Base-by-base conservation (phyloP, 768 basidiomycete species). In the Amanita phalloides region DNA sequence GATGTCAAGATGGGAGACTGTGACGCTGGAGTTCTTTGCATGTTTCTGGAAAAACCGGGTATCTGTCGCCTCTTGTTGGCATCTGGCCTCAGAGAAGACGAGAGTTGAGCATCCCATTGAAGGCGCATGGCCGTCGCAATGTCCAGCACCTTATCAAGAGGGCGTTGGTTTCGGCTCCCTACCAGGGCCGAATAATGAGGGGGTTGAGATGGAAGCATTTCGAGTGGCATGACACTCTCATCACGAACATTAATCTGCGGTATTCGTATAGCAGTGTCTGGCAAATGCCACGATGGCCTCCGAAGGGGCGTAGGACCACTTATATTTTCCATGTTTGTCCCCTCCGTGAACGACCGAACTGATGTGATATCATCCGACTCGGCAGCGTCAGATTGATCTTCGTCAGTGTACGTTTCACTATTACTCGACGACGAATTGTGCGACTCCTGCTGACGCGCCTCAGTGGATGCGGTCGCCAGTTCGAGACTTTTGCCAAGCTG, bases 291-390 rank as follows among this genome's bases (percentile, higher is more conserved):
- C 7, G 76, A 75, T 3, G 76, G 73, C n/a, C 75, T 63, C 13
- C 76, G 69, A 48, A 64, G 58, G 4, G 64, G 60, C n/a, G 66
- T 65, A 6, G 62, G 51, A 36, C 60, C 63, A 54, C 43, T 56
- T 7, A 57, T 45, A 11, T 3, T 13, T 36, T 2, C 35, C 3
- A 61, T 54, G 25, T 43, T 50, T 6, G 71, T 65, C 7, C 73
- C 78, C 60, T 84, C 83, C 0, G 78, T 78, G 56, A 73, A 83
- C 0, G 84, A 86, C 43, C 71, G 70, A 33, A 84, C 79, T 11
- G 86, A 86, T n/a, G 72, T 75, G 41, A 81, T 74, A 59, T 86
- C 85, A 56, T 87, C 86, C 14, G 78, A 78, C 58, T 80, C 82
- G 17, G 77, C 73, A 42, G 73, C 65, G 48, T 82, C 83, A 4